Conservation (phyloP, 2,329 filamentous ascomycete genomes). For the Diaporthe ampelina region DNA sequence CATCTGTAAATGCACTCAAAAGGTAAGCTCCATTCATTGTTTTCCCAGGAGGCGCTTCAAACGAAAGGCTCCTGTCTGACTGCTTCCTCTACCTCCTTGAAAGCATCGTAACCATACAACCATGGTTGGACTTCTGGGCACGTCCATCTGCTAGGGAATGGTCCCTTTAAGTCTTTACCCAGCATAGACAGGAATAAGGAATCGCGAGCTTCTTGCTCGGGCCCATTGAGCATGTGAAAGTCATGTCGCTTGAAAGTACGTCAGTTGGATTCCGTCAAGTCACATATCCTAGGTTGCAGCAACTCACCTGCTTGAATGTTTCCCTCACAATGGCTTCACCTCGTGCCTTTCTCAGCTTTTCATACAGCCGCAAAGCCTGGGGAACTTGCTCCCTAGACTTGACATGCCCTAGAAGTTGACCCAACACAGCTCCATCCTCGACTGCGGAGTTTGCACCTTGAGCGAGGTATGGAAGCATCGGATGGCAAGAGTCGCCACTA, state of each 20-base stretch:
- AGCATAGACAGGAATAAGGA: conserved; percentile 68
- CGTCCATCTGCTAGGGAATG: conserved; percentile 74
- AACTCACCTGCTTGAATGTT: conserved; percentile 62
- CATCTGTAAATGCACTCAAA: not conserved
- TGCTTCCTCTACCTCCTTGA: conserved; percentile 63
- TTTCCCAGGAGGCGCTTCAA: not conserved
- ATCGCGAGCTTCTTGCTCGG: conserved; percentile 71
- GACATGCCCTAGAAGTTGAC: conserved; percentile 67
- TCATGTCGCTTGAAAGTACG: conserved; percentile 57
- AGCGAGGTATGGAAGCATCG: conserved; percentile 74
- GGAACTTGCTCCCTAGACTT: conserved; percentile 60
- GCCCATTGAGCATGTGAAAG: conserved; percentile 68
- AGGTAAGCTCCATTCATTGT: not conserved
- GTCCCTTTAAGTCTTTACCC: conserved; percentile 60
- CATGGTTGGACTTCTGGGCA: conserved; percentile 74
- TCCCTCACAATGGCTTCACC: conserved; percentile 70
- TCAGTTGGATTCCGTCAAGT: not conserved
- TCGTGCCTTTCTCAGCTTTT: conserved; percentile 61
- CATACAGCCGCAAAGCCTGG: conserved; percentile 59
- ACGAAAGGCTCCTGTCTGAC: conserved; percentile 43
- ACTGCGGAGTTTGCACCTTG: conserved; percentile 77
- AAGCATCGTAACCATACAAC: conserved; percentile 75
- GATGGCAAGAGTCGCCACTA: conserved; percentile 73
- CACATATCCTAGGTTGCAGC: too few relatives aligned
- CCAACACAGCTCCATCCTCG: conserved; percentile 77